Evolutionary conservation across 2,329 filamentous ascomycete species (phyloP).

Genomic region (Juglanconis oblonga): DNA sequence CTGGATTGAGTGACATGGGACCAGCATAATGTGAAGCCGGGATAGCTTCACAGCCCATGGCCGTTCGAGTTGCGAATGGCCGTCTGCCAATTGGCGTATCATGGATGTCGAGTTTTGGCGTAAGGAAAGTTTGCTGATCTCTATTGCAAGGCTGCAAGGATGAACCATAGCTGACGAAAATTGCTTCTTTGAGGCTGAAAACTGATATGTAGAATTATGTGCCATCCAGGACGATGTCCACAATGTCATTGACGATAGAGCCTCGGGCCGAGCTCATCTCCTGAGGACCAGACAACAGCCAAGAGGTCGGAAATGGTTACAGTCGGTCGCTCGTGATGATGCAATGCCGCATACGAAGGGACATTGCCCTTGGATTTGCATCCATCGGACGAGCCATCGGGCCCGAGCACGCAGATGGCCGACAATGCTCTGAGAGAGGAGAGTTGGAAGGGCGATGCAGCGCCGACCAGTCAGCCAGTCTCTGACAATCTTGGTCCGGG

Average conservation of each 20-base stretch:
- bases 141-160: conserved; percentile 3
- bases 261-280: neutral
- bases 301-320: neutral
- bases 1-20: neutral
- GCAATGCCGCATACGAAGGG: conserved; percentile 1
- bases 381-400: conserved; percentile 2
- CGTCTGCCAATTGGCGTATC: conserved; percentile 5
- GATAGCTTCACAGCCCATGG: neutral
- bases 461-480: neutral
- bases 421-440: neutral
- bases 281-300: no score
- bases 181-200: conserved; percentile 7
- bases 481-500: conserved; percentile 1
- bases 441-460: neutral
- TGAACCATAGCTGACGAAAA: neutral
- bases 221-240: neutral
- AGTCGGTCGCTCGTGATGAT: neutral
- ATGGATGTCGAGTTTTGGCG: neutral
- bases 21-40: neutral
- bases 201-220: neutral
- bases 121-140: neutral
- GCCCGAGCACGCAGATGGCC: conserved; percentile 1
- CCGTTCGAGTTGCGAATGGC: neutral
- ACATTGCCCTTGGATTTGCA: conserved; percentile 1
- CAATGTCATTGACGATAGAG: neutral